Conservation (phyloP, 1,284 basidiomycete genomes). For the Ceratobasidium sp. region DNA sequence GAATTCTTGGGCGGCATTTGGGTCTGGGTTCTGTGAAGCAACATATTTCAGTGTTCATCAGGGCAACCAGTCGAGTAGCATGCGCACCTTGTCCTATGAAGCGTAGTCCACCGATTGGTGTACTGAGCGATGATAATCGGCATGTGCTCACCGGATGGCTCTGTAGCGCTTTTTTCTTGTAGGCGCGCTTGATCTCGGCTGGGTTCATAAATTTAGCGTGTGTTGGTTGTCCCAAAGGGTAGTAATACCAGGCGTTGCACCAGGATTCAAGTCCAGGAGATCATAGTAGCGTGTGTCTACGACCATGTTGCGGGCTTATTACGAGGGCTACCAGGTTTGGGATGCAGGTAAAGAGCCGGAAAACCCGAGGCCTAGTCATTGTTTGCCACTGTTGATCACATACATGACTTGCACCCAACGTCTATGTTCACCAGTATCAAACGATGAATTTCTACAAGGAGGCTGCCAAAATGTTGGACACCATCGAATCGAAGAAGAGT, state of each 20-base stretch:
- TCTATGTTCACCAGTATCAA: not conserved
- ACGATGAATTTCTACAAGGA: slow-evolving; percentile 90
- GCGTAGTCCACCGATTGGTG: not conserved
- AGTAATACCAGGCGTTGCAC: slow-evolving; percentile 75
- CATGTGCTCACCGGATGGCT: slow-evolving; percentile 83
- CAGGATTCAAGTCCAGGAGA: slow-evolving; percentile 76
- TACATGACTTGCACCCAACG: not conserved
- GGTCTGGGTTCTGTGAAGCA: slow-evolving; percentile 75
- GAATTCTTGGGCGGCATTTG: slow-evolving; percentile 81
- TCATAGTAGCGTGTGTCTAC: slow-evolving; percentile 78
- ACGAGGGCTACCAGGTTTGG: not conserved
- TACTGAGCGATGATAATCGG: slow-evolving; percentile 43
- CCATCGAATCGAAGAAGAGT: slow-evolving; percentile 86
- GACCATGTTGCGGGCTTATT: slow-evolving; percentile 68
- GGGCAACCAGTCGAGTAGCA: not conserved
- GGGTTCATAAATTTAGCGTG: slow-evolving; percentile 15
- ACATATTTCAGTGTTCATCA: not conserved
- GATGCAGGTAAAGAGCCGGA: not conserved
- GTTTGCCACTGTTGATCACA: not conserved
- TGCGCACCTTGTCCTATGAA: slow-evolving; percentile 73
- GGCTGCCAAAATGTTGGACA: slow-evolving; percentile 84
- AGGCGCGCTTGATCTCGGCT: slow-evolving; percentile 94
- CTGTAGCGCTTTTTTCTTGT: slow-evolving; percentile 91
- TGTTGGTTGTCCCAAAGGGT: slow-evolving; percentile 14
- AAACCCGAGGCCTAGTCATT: too few species aligned